A percentile compares a stretch with the other conserved stretches of the same genome.
Conservation (phyloP, 2,329 filamentous ascomycete species). For the Xylaria sp. region DNA sequence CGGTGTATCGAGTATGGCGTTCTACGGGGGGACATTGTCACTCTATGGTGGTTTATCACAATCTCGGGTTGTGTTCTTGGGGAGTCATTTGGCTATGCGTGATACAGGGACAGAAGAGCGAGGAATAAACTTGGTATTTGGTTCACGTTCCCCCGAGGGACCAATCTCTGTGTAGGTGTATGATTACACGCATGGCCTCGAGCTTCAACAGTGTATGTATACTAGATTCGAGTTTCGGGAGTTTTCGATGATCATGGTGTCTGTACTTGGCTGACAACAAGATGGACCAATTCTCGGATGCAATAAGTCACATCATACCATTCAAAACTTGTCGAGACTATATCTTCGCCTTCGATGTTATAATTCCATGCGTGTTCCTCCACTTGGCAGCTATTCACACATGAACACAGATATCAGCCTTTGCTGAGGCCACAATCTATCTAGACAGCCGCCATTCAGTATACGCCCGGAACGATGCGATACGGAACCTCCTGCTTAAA, state of each 20-base stretch:
- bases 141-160: neutral
- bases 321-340: neutral
- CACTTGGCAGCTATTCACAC: neutral
- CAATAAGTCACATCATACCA: neutral
- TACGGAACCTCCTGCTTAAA: slow-evolving; percentile 55
- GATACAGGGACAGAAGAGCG: slow-evolving; percentile 16
- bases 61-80: slow-evolving; percentile 7
- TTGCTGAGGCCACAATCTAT: no score
- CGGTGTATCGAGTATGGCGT: slow-evolving; percentile 34
- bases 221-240: slow-evolving; percentile 26
- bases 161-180: neutral
- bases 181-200: slow-evolving; percentile 9
- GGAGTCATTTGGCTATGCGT: slow-evolving; percentile 30
- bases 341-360: neutral
- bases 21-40: slow-evolving; percentile 9
- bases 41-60: slow-evolving; percentile 2
- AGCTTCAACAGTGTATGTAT: slow-evolving; percentile 28
- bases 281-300: neutral
- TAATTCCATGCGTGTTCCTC: neutral
- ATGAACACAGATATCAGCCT: neutral
- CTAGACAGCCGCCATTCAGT: slow-evolving; percentile 36
- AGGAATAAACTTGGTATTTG: slow-evolving; percentile 11
- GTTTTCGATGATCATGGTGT: slow-evolving; percentile 1
- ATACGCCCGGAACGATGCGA: slow-evolving; percentile 53
- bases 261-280: neutral